These are phyloP conservation scores for Peniophora sp. DNA, from an alignment of 1,284 basidiomycete species.

Conservation along the genomic window DNA sequence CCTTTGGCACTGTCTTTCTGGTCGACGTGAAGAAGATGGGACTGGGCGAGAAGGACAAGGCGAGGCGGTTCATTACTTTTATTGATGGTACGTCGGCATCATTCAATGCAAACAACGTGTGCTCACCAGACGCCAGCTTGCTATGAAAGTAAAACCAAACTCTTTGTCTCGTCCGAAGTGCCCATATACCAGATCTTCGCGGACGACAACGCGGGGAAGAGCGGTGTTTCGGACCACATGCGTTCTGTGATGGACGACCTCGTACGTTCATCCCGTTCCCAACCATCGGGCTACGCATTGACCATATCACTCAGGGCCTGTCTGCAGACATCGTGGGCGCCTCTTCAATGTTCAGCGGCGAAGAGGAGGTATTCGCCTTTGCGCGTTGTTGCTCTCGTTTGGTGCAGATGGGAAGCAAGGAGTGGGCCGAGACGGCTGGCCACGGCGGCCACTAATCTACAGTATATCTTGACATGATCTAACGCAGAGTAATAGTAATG, in stretches of 20 bases:
- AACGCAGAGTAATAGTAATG: background rate
- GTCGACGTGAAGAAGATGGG: constrained; percentile 86
- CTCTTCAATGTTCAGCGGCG: constrained; percentile 85
- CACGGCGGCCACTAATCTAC: constrained; percentile 10
- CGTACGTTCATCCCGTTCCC: constrained; percentile 34
- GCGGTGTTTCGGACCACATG: constrained; percentile 70
- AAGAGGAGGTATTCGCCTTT: constrained; percentile 94
- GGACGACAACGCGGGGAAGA: constrained; percentile 43
- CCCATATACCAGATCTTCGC: constrained; percentile 86
- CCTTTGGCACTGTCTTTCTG: constrained; percentile 85
- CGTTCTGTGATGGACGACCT: constrained; percentile 86
- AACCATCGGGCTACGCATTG: background rate
- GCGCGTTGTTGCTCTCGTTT: constrained; percentile 87
- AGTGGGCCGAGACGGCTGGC: constrained; percentile 70
- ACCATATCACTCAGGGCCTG: constrained; percentile 50
- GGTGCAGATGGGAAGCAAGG: constrained; percentile 85
- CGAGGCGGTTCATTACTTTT: constrained; percentile 94
- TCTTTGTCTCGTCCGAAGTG: constrained; percentile 86
- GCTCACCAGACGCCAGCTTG: constrained; percentile 45
- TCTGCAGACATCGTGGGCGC: constrained; percentile 66
- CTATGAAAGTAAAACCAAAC: constrained; percentile 89
- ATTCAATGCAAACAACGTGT: constrained; percentile 1
- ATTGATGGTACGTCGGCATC: constrained; percentile 66
- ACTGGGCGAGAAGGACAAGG: constrained; percentile 82
- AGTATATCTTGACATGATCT: background rate